Evolutionary conservation across 2,329 filamentous ascomycete species (phyloP).

Genomic region (Pseudopyrenochaeta lycopersici): DNA sequence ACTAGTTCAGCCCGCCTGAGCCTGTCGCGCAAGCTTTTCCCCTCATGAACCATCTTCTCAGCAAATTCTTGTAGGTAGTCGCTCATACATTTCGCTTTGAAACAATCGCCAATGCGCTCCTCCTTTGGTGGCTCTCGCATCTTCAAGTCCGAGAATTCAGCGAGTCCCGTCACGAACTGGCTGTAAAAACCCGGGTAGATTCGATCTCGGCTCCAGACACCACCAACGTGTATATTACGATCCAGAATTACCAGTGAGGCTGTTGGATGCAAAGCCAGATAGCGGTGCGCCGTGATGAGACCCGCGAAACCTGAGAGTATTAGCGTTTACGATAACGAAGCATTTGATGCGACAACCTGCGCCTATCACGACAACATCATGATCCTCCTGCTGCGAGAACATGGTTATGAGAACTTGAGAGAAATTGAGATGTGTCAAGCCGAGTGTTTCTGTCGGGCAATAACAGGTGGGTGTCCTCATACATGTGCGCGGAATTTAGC

Average conservation of each 20-base stretch:
- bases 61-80: conserved; percentile 26
- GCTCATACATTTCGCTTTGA: conserved; percentile 20
- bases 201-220: conserved; percentile 20
- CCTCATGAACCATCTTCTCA: conserved; percentile 1
- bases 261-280: conserved; percentile 20
- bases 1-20: not conserved
- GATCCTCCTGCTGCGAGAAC: not conserved
- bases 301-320: not conserved
- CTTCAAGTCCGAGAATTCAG: conserved; percentile 24
- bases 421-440: not conserved
- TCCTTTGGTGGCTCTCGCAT: conserved; percentile 23
- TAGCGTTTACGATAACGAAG: not conserved
- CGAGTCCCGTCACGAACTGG: conserved; percentile 23
- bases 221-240: conserved; percentile 16
- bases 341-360: not conserved
- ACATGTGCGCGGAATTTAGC: not conserved
- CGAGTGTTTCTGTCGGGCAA: not conserved
- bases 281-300: conserved; percentile 4
- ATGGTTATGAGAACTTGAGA: not conserved
- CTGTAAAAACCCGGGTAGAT: conserved; percentile 21
- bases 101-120: conserved; percentile 19
- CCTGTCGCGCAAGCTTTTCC: not conserved
- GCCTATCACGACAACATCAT: not conserved
- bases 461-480: not conserved
- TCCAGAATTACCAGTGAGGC: conserved; percentile 17